phyloP scores from a whole-genome alignment of 164 flowering plant species.

The Tetracentron sinense region DNA sequence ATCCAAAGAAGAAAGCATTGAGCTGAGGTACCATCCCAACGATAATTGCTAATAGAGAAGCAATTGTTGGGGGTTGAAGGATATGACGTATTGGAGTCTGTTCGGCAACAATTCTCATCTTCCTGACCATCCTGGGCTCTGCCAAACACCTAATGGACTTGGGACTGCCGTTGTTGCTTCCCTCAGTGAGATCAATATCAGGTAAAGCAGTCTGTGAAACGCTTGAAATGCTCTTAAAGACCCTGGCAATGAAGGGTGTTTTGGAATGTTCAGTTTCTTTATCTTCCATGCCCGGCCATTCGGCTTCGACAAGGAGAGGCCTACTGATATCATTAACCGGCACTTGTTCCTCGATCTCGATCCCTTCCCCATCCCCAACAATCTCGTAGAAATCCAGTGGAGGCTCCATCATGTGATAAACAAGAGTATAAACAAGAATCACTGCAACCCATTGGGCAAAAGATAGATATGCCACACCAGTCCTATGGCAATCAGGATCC shows the following conservation, averaged over 20 bases:
- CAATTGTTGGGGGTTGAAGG: slow-evolving; percentile 88
- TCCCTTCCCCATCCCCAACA: slow-evolving; percentile 41
- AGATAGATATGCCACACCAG: slow-evolving; percentile 82
- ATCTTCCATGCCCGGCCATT: slow-evolving; percentile 93
- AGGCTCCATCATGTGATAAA: slow-evolving; percentile 98
- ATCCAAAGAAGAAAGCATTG: slow-evolving; percentile 55
- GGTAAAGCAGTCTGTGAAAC: slow-evolving; percentile 42
- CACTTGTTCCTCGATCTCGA: slow-evolving; percentile 37
- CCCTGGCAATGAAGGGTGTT: slow-evolving; percentile 67
- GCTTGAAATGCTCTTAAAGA: slow-evolving; percentile 48
- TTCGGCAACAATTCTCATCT: slow-evolving; percentile 74
- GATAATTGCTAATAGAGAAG: slow-evolving; percentile 70
- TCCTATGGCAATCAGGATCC: slow-evolving; percentile 58
- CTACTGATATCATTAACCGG: slow-evolving; percentile 35
- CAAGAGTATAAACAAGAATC: slow-evolving; percentile 76
- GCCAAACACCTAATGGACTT: slow-evolving; percentile 66
- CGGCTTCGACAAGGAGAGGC: slow-evolving; percentile 83
- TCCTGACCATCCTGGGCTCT: slow-evolving; percentile 70
- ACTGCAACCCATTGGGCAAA: slow-evolving; percentile 93
- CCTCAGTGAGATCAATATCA: slow-evolving; percentile 43
- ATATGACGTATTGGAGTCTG: slow-evolving; percentile 71
- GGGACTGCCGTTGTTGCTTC: slow-evolving; percentile 31
- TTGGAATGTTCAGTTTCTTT: slow-evolving; percentile 76
- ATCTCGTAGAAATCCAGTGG: slow-evolving; percentile 72
- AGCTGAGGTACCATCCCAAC: slow-evolving; percentile 67